Base-by-base conservation (phyloP, 1,284 basidiomycete species). In the Ustilago loliicola region DNA sequence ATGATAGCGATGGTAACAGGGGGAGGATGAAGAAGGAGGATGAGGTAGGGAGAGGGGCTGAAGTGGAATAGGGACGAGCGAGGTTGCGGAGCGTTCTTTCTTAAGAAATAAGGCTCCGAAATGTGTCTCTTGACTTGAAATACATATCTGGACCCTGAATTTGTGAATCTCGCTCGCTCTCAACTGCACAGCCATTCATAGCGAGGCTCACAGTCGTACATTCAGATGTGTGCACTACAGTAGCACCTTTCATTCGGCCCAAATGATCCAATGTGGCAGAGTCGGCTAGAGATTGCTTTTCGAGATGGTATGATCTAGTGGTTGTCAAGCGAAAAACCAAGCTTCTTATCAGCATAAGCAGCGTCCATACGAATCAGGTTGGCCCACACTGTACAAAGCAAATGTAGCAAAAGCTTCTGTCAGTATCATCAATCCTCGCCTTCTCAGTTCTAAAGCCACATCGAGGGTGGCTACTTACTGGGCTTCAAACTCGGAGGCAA, bases 331-430 rank as follows among this genome's bases (percentile, higher is more conserved):
- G 72, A 76, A 48, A 64, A 83, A 6, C 81, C 80, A 5, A 82
- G 61, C 32, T 89, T 86, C 58, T 80, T 77, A 3, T 87, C 88
- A 2, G 83, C 83, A 17, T 88, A 87, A 25, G 87, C 85, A 52
- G 88, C 83, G 80, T 92, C 90, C 88, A 93, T 89, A 55, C 85
- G 83, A 34, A 93, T 77, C 64, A 94, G 86, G 45, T 90, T 89
- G 38, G 89, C 88, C 72, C 92, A 88, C 92, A 93, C 80, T 81
- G 61, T 51, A 13, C 7, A 50, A 10, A 3, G 3, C 17, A 48
- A 19, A 47, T 11, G 7, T 2, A 61, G 25, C 32, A 23, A n/a
- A 17, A 15, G 15, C 50, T 8, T 25, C 4, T 57, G 27, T 45
- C n/a, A 21, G 45, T n/a, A 47, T 42, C 40, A 10, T 42, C 27